These are phyloP conservation scores for Piper betle DNA, from an alignment of 164 flowering plant species.

Conservation along the genomic window DNA sequence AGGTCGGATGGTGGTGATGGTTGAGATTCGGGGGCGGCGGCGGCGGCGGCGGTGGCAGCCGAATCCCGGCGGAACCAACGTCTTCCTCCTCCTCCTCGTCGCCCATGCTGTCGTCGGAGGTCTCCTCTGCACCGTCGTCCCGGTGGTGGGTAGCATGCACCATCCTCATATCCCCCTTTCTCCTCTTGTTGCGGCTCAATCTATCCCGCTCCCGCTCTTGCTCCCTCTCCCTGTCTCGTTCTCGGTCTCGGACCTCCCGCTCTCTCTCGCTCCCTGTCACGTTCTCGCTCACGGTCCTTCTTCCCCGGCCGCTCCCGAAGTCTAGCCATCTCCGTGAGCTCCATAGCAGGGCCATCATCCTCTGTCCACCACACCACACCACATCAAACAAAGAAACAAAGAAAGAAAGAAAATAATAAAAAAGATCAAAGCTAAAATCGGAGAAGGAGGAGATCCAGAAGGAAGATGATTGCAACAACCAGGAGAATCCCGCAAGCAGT, in stretches of 20 bases:
- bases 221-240: constrained; percentile 37
- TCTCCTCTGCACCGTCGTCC: constrained; percentile 63
- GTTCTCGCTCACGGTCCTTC: constrained; percentile 22
- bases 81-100: constrained; percentile 77
- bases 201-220: constrained; percentile 32
- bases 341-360: constrained; percentile 54
- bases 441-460: constrained; percentile 19
- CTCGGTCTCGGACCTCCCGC: constrained; percentile 27
- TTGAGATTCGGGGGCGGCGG: constrained; percentile 6
- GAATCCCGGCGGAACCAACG: constrained; percentile 24
- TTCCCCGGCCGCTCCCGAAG: constrained; percentile 37
- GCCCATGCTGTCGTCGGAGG: constrained; percentile 66
- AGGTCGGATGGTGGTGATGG: not conserved
- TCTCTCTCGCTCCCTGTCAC: constrained; percentile 45
- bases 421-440: constrained; percentile 2
- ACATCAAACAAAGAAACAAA: not conserved
- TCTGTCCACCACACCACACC: constrained; percentile 27
- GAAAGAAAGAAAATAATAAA: constrained; percentile 2
- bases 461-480: constrained; percentile 21
- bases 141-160: constrained; percentile 31
- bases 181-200: constrained; percentile 47
- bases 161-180: constrained; percentile 46
- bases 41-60: constrained; percentile 36
- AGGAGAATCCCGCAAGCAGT: constrained; percentile 77
- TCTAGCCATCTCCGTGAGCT: constrained; percentile 66